A percentile compares a stretch with the other conserved stretches of the same genome.
These are phyloP conservation scores for Sporodiniella umbellata DNA, from an alignment of 371 early-diverging fungal species.

Conservation along the genomic window DNA sequence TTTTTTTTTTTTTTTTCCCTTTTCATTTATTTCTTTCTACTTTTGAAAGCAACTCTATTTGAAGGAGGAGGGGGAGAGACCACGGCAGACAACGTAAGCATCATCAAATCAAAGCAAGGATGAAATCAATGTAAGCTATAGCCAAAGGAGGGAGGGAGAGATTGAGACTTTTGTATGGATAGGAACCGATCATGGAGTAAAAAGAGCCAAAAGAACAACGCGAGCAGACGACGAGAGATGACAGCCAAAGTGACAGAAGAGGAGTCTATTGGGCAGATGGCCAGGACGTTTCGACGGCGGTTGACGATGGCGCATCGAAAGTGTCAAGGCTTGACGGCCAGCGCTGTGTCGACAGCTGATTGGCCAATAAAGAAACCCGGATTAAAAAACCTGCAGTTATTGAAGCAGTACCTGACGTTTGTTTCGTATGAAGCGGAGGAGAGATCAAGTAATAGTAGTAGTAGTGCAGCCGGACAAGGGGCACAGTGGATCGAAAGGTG, in stretches of 20 bases:
- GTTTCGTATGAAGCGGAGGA: conserved; percentile 23
- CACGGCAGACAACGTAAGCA: no score
- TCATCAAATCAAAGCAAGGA: background rate
- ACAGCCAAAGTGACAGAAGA: no score
- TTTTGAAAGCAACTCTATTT: background rate
- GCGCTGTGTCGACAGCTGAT: conserved; percentile 20
- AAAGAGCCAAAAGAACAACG: no score
- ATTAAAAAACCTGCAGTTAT: conserved; percentile 25
- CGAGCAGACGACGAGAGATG: no score
- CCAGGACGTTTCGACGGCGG: conserved; percentile 22
- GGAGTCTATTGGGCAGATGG: no score
- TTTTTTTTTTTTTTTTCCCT: background rate
- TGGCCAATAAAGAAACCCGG: conserved; percentile 15
- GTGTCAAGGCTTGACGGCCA: conserved; percentile 1
- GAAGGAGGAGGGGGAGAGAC: no score
- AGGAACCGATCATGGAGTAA: no score
- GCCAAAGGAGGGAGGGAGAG: no score
- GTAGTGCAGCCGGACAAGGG: background rate
- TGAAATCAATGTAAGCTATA: conserved; percentile 18
- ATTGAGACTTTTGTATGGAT: no score
- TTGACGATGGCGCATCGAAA: conserved; percentile 18
- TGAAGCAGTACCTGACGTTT: conserved; percentile 37
- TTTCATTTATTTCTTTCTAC: background rate
- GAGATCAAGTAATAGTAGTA: background rate
- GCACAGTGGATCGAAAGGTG: background rate